phyloP scores from a whole-genome alignment of 768 basidiomycete species.

The Boletellus sp. region DNA sequence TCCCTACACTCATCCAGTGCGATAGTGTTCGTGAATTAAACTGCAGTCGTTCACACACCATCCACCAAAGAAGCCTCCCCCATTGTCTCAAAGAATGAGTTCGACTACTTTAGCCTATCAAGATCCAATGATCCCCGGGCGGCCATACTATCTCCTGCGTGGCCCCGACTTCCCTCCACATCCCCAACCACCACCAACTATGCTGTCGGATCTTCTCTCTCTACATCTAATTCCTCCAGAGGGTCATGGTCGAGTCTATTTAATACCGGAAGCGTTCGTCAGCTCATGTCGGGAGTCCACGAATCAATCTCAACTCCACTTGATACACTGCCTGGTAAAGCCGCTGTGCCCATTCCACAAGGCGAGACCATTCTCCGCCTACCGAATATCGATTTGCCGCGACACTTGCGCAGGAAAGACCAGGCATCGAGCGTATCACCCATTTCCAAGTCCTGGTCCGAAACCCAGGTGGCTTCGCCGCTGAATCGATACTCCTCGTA shows the following conservation, averaged over 20 bases:
- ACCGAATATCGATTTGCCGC: conserved; percentile 28
- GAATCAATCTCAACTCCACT: conserved; percentile 45
- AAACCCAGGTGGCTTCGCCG: conserved; percentile 34
- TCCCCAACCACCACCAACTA: conserved; percentile 41
- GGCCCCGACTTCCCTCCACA: conserved; percentile 46
- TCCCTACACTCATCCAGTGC: not conserved
- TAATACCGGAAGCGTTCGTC: conserved; percentile 60
- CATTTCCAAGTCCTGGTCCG: conserved; percentile 58
- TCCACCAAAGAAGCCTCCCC: conserved; percentile 18
- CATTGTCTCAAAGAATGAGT: conserved; percentile 25
- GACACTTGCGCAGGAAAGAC: conserved; percentile 28
- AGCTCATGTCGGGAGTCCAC: conserved; percentile 62
- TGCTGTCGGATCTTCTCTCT: conserved; percentile 37
- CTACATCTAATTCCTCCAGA: conserved; percentile 60
- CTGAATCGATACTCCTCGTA: conserved; percentile 35
- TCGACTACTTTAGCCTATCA: conserved; percentile 58
- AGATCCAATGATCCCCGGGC: conserved; percentile 36
- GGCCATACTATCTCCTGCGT: conserved; percentile 45
- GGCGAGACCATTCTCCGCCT: conserved; percentile 19
- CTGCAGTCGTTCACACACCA: conserved; percentile 8
- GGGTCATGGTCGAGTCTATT: conserved; percentile 83
- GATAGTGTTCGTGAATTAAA: not conserved
- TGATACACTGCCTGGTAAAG: conserved; percentile 20
- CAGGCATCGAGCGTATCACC: conserved; percentile 26
- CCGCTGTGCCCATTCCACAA: conserved; percentile 24